Percentiles rank a stretch among this genome's conserved stretches.
Conservation (phyloP, 1,284 basidiomycete genomes). For the Lentinula novae-zelandiae region DNA sequence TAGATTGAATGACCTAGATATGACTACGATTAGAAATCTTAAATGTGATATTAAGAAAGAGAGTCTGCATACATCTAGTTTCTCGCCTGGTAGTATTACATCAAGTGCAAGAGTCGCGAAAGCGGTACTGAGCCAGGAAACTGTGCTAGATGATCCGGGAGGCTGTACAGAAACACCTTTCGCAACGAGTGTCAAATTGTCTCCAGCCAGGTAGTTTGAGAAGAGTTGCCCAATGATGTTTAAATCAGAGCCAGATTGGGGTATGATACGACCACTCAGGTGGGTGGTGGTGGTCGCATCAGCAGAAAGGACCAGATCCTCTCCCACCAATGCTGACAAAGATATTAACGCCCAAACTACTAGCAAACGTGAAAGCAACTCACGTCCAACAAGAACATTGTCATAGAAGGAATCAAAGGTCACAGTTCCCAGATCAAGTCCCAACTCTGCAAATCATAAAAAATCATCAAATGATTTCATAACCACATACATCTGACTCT, state of each 20-base stretch:
- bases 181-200: conserved; percentile 60
- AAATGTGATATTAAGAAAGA: background rate
- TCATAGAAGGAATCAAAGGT: conserved; percentile 64
- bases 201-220: conserved; percentile 64
- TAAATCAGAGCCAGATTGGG: conserved; percentile 52
- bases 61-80: conserved; percentile 39
- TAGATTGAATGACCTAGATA: conserved; percentile 61
- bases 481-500: background rate
- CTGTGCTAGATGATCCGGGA: conserved; percentile 41
- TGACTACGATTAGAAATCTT: background rate
- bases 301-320: conserved; percentile 50
- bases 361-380: conserved; percentile 23
- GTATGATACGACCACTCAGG: conserved; percentile 61
- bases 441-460: conserved; percentile 44
- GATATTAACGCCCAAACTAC: background rate
- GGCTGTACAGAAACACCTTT: conserved; percentile 65
- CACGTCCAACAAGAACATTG: conserved; percentile 50
- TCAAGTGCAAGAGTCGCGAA: conserved; percentile 65
- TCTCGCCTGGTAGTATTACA: conserved; percentile 64
- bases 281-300: conserved; percentile 46
- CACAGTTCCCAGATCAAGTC: conserved; percentile 70
- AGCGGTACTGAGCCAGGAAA: conserved; percentile 67
- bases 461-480: background rate
- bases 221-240: conserved; percentile 62
- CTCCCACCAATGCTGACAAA: conserved; percentile 43